Base-by-base conservation (phyloP, 192 early-diverging fungal genomes). In the Entomortierella parvispora region DNA sequence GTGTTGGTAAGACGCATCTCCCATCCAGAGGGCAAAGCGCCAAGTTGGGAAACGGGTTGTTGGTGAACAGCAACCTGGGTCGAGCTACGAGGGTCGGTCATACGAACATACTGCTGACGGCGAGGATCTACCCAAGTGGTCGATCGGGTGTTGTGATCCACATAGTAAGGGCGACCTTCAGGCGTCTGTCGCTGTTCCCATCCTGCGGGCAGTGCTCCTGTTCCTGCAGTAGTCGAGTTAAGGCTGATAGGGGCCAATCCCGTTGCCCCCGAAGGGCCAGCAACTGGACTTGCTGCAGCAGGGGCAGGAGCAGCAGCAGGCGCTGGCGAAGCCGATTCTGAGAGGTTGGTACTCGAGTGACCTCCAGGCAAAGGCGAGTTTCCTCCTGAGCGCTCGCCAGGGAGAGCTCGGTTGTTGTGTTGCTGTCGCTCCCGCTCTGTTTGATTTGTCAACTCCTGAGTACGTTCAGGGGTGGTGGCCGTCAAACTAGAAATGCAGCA, bases 1-100 rank as follows among this genome's bases (percentile, higher is more conserved):
- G 94, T 97, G 65, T 91, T 92, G 11, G 96, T 99, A 51, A 95
- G 85, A 18, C 97, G 90, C 97, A 99, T 98, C 74, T 99, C 97
- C 97, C 97, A 99, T 22, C 97, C 97, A 40, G 93, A 93, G 17
- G 97, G 97, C 64, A 99, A 80, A 48, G 96, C 93, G 0, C 97
- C 97, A 7, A 99, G 81, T 32, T 90, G 85, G 2, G 89, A 86
- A 7, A 89, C 80, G 18, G 90, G 89, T 63, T 94, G 91, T 44
- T 91, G 88, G 70, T 91, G 91, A 15, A 88, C 71, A 8, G 86
- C 85, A 28, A 91, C 82, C 51, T 89, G 88, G 33, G 85, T 82
- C 0, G 90, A 62, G 40, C 80, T 76, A n/a, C 75, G 74, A 70
- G 82, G 80, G 53, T 86, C 82, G 64, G 70, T 83, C 58, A 84